phyloP scores from a whole-genome alignment of 2,329 filamentous ascomycete species.

The Geoglossum cookeanum region DNA sequence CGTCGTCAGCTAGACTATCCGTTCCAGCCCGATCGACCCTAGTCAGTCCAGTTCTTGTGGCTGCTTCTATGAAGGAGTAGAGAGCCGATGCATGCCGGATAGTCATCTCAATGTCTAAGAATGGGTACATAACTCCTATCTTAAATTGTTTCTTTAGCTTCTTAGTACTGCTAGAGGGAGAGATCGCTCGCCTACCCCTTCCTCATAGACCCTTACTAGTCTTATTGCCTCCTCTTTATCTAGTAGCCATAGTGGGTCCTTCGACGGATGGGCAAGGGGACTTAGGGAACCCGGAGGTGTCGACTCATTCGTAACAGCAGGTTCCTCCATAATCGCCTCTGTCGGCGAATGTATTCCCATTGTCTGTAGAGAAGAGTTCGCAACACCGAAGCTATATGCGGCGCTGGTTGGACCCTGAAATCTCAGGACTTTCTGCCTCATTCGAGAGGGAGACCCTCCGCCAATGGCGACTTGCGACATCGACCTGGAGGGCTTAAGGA shows the following conservation, averaged over 20 bases:
- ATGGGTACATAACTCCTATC: constrained; percentile 79
- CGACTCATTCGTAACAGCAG: constrained; percentile 35
- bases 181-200: constrained; percentile 33
- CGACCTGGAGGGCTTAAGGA: constrained; percentile 22
- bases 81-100: constrained; percentile 51
- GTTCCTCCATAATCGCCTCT: background rate
- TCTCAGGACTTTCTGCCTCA: constrained; percentile 35
- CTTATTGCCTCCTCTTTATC: constrained; percentile 62
- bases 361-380: constrained; percentile 67
- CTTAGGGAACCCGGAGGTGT: constrained; percentile 37
- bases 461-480: constrained; percentile 16
- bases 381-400: constrained; percentile 69
- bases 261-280: constrained; percentile 18
- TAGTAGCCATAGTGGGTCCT: constrained; percentile 68
- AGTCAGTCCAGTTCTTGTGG: constrained; percentile 37
- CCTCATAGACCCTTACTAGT: constrained; percentile 62
- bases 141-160: background rate
- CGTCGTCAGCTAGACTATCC: constrained; percentile 41
- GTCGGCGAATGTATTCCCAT: constrained; percentile 47
- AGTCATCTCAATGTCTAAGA: constrained; percentile 54
- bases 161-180: background rate
- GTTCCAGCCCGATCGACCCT: constrained; percentile 32
- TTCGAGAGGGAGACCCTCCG: constrained; percentile 17
- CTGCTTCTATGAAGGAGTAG: constrained; percentile 54
- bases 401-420: constrained; percentile 78